Evolutionary conservation across 2,329 filamentous ascomycete genomes (phyloP).

Genomic region (Uncinocarpus reesii): DNA sequence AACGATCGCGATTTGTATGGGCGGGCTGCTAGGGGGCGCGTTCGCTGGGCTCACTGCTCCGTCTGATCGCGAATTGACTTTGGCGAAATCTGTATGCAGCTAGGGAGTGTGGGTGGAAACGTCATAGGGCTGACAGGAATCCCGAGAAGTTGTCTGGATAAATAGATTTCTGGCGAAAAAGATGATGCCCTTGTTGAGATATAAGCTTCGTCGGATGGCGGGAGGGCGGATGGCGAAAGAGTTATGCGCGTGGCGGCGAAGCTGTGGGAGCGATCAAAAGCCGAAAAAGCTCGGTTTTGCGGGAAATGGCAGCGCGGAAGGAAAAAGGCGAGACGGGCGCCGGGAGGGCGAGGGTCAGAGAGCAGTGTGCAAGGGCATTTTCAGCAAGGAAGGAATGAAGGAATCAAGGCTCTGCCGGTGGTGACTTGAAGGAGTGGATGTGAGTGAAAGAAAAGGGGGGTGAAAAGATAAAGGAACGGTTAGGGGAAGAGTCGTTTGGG

Average conservation of each 20-base stretch:
- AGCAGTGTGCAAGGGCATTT: neutral
- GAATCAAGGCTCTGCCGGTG: neutral
- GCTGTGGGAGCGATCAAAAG: too few relatives aligned
- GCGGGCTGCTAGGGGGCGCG: too few relatives aligned
- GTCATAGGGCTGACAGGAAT: constrained; percentile 7
- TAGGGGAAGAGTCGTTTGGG: neutral
- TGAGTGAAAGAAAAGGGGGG: neutral
- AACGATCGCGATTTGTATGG: too few relatives aligned
- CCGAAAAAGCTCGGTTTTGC: too few relatives aligned
- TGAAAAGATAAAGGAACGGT: neutral
- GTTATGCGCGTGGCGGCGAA: too few relatives aligned
- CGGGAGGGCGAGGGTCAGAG: neutral
- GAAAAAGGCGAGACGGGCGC: neutral
- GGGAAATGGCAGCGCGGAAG: too few relatives aligned
- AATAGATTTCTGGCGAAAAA: neutral
- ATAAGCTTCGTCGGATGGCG: too few relatives aligned
- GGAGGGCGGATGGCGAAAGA: too few relatives aligned
- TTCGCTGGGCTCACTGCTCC: neutral
- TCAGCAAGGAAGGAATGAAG: neutral
- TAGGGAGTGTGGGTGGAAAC: constrained; percentile 4
- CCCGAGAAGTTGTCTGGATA: neutral
- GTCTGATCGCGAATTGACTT: neutral
- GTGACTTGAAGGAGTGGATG: neutral
- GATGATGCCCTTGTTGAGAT: too few relatives aligned
- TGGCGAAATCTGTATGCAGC: neutral